phyloP scores from a whole-genome alignment of 768 basidiomycete genomes.

The Phanerochaete sordida region DNA sequence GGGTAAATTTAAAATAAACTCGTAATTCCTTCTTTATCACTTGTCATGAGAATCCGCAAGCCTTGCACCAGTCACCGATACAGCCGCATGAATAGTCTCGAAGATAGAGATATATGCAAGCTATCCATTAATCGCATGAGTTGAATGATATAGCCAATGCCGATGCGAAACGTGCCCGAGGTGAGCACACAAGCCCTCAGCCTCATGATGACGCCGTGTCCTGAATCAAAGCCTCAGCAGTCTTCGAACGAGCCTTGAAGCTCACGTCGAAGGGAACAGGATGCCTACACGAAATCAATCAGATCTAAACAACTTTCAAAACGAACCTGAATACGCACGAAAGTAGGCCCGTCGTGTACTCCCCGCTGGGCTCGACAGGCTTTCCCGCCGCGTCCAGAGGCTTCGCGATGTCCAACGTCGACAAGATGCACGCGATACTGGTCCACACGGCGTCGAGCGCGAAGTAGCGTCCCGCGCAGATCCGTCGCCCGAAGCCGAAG shows the following conservation, averaged over 20 bases:
- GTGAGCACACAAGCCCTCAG: no score
- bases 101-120: no score
- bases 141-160: no score
- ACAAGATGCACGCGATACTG: constrained; percentile 19
- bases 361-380: constrained; percentile 19
- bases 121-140: no score
- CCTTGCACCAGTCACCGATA: no score
- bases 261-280: neutral
- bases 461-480: constrained; percentile 23
- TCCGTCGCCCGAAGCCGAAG: constrained; percentile 16
- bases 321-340: neutral
- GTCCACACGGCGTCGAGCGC: constrained; percentile 21
- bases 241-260: neutral
- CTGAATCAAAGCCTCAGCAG: neutral
- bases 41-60: no score
- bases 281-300: no score
- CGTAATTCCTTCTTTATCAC: no score
- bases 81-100: no score
- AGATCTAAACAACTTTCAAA: no score
- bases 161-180: no score
- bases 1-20: no score
- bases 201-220: neutral
- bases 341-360: constrained; percentile 9
- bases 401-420: constrained; percentile 23
- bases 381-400: constrained; percentile 22